Evolutionary conservation across 2,329 filamentous ascomycete genomes (phyloP), one percentile per base, ranked within the genome.

Genomic region (Pseudocercospora eumusae): DNA sequence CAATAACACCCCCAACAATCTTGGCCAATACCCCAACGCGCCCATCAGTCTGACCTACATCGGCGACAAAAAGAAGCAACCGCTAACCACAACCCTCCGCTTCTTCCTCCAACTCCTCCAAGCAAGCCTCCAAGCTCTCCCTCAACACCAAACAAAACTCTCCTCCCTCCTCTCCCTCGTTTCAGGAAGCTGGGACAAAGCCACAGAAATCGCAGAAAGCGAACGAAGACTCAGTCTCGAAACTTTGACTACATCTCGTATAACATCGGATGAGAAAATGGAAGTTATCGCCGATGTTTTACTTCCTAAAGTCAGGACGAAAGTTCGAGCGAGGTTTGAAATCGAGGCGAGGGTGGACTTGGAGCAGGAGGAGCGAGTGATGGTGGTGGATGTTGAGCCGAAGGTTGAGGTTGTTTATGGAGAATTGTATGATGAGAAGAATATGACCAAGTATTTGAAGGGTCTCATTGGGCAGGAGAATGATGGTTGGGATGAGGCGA

Each of bases 31-130:
- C 5, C 67, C 69, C 6, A 83, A 85, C 68, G 80, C 81, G 1
- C 81, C 80, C 21, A 88, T 93, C 67, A 88, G 89, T 62, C 78
- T 93, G 0, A 86, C 84, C 76, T 92, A 92, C 74, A 84, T 91
- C 65, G 88, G 83, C 25, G 83, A 66, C 54, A 27, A 84, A 66
- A 81, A 79, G 56, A 80, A 82, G 53, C 79, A 84, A 31, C 83
- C 85, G 0, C 75, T 86, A 57, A 87, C 86, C 1, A 82, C 83
- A 0, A 89, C 89, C 71, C 88, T 86, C 68, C 87, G 89, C 40
- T 93, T 93, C 77, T 91, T 92, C 73, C 77, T 93, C 7, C 85
- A 90, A 70, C 84, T 86, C 69, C 86, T 93, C 61, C 84, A 87
- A 47, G 87, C 90, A 60, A 83, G 88, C 60, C 78, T 91, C 45